These are phyloP conservation scores for Pseudodiploospora longispora DNA, from an alignment of 2,329 filamentous ascomycete species.

Conservation along the genomic window DNA sequence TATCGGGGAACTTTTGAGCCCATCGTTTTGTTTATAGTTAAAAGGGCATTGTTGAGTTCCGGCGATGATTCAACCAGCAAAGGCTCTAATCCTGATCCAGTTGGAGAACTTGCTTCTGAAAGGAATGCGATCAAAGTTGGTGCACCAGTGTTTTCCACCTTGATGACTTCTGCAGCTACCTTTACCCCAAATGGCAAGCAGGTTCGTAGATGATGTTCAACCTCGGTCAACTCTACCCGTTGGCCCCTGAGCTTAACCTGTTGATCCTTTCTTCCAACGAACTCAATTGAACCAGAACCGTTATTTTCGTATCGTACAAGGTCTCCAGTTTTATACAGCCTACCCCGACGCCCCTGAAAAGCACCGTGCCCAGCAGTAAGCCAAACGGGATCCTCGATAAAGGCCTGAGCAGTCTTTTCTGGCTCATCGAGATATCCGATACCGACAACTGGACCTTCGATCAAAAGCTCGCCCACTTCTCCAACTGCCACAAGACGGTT, in stretches of 20 bases:
- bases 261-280: conserved; percentile 57
- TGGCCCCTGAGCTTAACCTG: conserved; percentile 62
- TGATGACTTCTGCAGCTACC: conserved; percentile 41
- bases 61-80: conserved; percentile 22
- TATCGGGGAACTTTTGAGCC: conserved; percentile 32
- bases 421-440: conserved; percentile 53
- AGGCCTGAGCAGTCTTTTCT: conserved; percentile 48
- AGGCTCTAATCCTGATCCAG: conserved; percentile 8
- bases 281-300: conserved; percentile 45
- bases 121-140: conserved; percentile 40
- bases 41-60: conserved; percentile 22
- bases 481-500: conserved; percentile 40
- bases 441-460: conserved; percentile 54
- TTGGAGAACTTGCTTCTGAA: conserved; percentile 18
- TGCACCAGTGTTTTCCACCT: conserved; percentile 31
- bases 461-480: conserved; percentile 42
- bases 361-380: conserved; percentile 30
- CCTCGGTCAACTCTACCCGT: conserved; percentile 51
- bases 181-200: conserved; percentile 34
- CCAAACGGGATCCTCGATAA: conserved; percentile 49
- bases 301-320: conserved; percentile 46
- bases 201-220: conserved; percentile 40
- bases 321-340: conserved; percentile 54
- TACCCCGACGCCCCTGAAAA: conserved; percentile 29
- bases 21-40: conserved; percentile 23